Evolutionary conservation across 768 basidiomycete genomes (phyloP), one percentile per base, ranked within the genome.

Genomic region (Vararia minispora): DNA sequence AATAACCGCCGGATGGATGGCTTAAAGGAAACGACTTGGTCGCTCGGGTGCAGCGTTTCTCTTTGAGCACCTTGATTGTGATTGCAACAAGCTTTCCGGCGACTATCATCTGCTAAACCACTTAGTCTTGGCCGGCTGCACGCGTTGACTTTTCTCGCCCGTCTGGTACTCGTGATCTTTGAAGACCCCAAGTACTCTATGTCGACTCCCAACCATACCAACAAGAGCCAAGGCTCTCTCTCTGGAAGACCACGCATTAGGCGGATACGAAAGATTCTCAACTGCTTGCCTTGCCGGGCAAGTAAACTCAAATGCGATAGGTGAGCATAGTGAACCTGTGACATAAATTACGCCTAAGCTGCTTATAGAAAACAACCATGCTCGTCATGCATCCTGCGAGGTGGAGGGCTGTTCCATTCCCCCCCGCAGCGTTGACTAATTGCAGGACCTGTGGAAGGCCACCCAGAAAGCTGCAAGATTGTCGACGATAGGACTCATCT

Each of bases 221-320:
- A n/a, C n/a, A n/a, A n/a, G n/a, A n/a, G n/a, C n/a, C n/a, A n/a
- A n/a, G n/a, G n/a, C 43, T 39, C 45, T 45, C 32, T 41, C 35
- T 20, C 31, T 38, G 26, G 44, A 39, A 39, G 47, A 48, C 28
- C 44, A 13, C 37, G 35, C 35, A 42, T 29, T 29, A 48, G 46
- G 34, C 47, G 47, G 34, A 37, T 44, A 4, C 47, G 47, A 29
- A 46, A 41, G 32, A 47, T 41, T 11, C 44, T 47, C 29, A 48
- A 48, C 23, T 48, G 47, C 29, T 40, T 46, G 35, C 44, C 47
- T 17, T 48, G 47, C 36, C 39, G 47, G 35, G 42, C 39, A 28
- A 48, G 47, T 41, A 48, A 48, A 38, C 44, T 48, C 37, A 48
- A 47, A n/a, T 47, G 46, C 13, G 46, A 47, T 26, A 40, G 47